Conservation (phyloP, 208 protist genomes). For the Angomonas deanei region DNA sequence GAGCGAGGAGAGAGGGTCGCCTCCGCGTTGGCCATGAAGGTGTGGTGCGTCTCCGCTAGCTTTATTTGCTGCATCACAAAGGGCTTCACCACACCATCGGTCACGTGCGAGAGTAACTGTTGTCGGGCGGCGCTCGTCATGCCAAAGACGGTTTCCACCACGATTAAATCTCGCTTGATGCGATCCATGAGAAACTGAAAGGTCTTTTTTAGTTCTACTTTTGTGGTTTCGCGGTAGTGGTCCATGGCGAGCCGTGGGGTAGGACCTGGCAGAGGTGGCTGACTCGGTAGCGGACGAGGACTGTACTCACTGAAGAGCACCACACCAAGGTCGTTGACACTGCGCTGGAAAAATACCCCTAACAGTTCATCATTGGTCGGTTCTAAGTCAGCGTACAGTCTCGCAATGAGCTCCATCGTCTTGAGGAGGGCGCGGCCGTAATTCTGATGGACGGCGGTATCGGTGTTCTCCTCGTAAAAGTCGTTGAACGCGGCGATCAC, state of each 20-base stretch:
- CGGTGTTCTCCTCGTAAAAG: slow-evolving; percentile 53
- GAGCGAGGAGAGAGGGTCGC: slow-evolving; percentile 55
- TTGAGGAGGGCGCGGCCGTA: slow-evolving; percentile 69
- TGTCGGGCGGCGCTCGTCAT: slow-evolving; percentile 66
- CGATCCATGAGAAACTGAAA: slow-evolving; percentile 68
- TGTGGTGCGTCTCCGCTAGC: slow-evolving; percentile 52
- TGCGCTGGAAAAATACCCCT: slow-evolving; percentile 57
- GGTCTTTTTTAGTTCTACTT: slow-evolving; percentile 42
- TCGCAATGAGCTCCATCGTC: slow-evolving; percentile 69
- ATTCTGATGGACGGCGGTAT: slow-evolving; percentile 51
- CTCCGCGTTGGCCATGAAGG: slow-evolving; percentile 47
- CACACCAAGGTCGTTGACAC: slow-evolving; percentile 67
- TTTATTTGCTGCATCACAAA: slow-evolving; percentile 80
- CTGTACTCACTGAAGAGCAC: slow-evolving; percentile 67
- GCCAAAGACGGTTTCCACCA: slow-evolving; percentile 82
- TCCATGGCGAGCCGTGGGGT: slow-evolving; percentile 55
- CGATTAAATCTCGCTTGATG: slow-evolving; percentile 64
- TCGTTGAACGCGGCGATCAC: slow-evolving; percentile 72
- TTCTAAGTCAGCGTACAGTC: slow-evolving; percentile 65
- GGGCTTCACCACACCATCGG: slow-evolving; percentile 71
- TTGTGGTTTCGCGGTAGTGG: slow-evolving; percentile 46
- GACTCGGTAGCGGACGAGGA: slow-evolving; percentile 41
- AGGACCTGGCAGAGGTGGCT: slow-evolving; percentile 33
- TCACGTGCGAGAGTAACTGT: slow-evolving; percentile 70
- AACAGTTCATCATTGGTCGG: slow-evolving; percentile 58